Percentiles rank a stretch among this genome's conserved stretches.
phyloP scores from a whole-genome alignment of 176 grass and related monocot genomes.

The Oryza meyeriana region DNA sequence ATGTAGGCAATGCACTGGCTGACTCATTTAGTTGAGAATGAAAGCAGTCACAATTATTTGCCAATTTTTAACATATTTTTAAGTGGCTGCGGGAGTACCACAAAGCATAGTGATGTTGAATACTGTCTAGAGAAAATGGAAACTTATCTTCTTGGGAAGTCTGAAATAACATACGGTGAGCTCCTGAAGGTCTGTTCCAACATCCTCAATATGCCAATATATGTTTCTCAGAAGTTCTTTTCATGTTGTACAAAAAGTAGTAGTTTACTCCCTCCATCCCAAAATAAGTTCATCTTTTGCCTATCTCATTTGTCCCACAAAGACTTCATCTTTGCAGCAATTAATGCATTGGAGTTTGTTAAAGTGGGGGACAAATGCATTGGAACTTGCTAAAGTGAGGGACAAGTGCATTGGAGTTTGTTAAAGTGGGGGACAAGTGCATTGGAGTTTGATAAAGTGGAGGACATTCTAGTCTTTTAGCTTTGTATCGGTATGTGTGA shows the following conservation, averaged over 20 bases:
- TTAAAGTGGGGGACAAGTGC: too few species aligned
- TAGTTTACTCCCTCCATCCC: too few species aligned
- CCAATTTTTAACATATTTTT: slow-evolving; percentile 84
- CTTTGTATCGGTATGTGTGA: too few species aligned
- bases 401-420: too few species aligned
- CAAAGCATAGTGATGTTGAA: slow-evolving; percentile 42
- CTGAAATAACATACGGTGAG: slow-evolving; percentile 84
- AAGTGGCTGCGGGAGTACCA: slow-evolving; percentile 38
- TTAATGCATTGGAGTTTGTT: too few species aligned
- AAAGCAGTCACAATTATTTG: slow-evolving; percentile 27
- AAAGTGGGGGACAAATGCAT: too few species aligned
- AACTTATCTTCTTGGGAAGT: slow-evolving; percentile 68
- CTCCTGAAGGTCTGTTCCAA: slow-evolving; percentile 76
- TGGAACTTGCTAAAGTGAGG: too few species aligned
- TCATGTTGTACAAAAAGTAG: not conserved
- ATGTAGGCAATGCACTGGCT: slow-evolving; percentile 68
- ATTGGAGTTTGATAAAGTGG: too few species aligned
- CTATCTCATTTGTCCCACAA: too few species aligned
- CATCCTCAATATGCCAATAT: slow-evolving; percentile 10
- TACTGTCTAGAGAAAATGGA: slow-evolving; percentile 79
- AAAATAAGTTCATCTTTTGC: too few species aligned
- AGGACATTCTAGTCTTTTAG: too few species aligned
- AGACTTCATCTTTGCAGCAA: too few species aligned
- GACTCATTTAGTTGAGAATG: slow-evolving; percentile 57
- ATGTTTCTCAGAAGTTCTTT: slow-evolving; percentile 10